These are phyloP conservation scores for Irpex sp. DNA, from an alignment of 1,284 basidiomycete species.

Conservation along the genomic window DNA sequence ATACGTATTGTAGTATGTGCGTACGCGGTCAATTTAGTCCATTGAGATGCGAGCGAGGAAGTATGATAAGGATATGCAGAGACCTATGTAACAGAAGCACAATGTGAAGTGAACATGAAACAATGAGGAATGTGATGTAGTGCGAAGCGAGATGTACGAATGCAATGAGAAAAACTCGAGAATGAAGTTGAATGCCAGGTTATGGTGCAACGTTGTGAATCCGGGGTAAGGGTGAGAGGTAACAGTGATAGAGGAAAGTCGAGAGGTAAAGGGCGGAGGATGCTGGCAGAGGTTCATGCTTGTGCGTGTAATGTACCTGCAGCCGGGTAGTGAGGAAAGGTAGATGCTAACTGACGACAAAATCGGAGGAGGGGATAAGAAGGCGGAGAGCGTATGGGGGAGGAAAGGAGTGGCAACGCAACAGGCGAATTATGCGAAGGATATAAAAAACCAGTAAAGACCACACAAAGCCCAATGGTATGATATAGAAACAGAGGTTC, in stretches of 20 bases:
- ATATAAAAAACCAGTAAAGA: neutral
- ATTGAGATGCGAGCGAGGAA: slow-evolving; percentile 1
- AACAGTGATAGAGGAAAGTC: neutral
- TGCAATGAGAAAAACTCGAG: neutral
- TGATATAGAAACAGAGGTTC: neutral
- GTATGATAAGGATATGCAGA: neutral
- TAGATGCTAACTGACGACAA: neutral
- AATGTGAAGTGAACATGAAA: neutral
- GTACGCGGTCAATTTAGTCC: neutral
- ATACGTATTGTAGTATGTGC: neutral
- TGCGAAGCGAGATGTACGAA: neutral
- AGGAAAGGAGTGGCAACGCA: neutral
- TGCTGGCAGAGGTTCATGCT: neutral
- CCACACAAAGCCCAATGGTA: neutral
- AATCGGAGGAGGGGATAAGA: neutral
- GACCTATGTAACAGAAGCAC: neutral
- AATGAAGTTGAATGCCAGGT: neutral
- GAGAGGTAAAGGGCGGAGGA: neutral
- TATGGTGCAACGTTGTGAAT: neutral
- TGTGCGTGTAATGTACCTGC: neutral
- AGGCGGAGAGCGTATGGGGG: neutral
- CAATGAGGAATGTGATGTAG: neutral
- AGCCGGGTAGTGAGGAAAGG: neutral
- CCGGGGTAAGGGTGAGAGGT: neutral
- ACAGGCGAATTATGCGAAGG: neutral